Conservation (phyloP, 148 eudicot genomes). For the Amaranthus cruentus region DNA sequence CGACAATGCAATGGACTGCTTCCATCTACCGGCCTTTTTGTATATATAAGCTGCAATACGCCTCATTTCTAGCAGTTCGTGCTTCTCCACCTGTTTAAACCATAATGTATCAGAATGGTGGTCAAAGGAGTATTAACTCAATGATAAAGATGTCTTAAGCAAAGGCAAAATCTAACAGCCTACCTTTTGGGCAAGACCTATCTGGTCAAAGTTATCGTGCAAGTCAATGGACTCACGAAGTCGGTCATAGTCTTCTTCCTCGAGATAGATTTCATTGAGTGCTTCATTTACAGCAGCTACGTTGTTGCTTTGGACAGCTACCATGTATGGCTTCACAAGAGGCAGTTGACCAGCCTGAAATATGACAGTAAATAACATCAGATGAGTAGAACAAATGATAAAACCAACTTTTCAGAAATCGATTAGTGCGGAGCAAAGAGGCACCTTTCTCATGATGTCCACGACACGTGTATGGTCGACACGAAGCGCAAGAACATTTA, state of each 20-base stretch:
- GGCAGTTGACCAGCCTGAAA: constrained; percentile 87
- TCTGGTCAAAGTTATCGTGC: constrained; percentile 97
- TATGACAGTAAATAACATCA: constrained; percentile 8
- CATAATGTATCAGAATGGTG: background rate
- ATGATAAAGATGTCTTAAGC: background rate
- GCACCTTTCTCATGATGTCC: constrained; percentile 95
- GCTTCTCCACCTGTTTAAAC: constrained; percentile 82
- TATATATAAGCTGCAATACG: constrained; percentile 96
- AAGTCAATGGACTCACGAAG: constrained; percentile 84
- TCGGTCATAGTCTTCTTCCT: constrained; percentile 97
- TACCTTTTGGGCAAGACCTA: constrained; percentile 97
- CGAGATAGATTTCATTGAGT: constrained; percentile 89
- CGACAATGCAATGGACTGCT: constrained; percentile 90
- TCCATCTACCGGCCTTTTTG: constrained; percentile 98
- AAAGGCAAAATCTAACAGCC: background rate
- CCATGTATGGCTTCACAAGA: constrained; percentile 98
- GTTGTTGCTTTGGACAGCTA: constrained; percentile 94
- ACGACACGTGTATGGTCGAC: constrained; percentile 95
- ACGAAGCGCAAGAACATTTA: constrained; percentile 93
- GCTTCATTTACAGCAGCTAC: constrained; percentile 96
- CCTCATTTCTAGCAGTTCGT: constrained; percentile 93
- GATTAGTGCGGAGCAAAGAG: background rate
- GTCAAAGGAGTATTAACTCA: background rate
- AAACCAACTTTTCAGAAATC: background rate
- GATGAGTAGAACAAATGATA: background rate